Conservation (phyloP, 768 basidiomycete genomes). For the Lactarius trivialis region DNA sequence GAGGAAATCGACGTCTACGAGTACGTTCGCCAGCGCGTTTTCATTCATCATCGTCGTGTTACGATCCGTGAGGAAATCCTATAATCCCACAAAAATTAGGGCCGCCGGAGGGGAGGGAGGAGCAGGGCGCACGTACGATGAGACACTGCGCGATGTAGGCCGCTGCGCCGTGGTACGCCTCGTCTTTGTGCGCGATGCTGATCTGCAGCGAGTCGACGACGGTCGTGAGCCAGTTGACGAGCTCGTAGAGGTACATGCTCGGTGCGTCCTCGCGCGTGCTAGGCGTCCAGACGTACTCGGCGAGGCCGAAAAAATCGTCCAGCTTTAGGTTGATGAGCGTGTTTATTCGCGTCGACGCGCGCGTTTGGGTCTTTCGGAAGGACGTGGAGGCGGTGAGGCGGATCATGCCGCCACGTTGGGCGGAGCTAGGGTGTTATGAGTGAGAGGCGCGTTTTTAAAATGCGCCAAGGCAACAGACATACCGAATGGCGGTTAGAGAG, state of each 20-base stretch:
- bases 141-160: slow-evolving; percentile 81
- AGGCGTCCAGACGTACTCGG: slow-evolving; percentile 94
- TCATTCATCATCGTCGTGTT: slow-evolving; percentile 80
- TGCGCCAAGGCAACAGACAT: slow-evolving; percentile 21
- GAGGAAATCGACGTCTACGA: slow-evolving; percentile 82
- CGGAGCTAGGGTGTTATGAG: slow-evolving; percentile 46
- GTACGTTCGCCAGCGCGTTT: slow-evolving; percentile 78
- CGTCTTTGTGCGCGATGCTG: slow-evolving; percentile 79
- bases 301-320: slow-evolving; percentile 91
- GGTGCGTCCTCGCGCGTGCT: slow-evolving; percentile 62
- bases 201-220: slow-evolving; percentile 87
- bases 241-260: slow-evolving; percentile 91
- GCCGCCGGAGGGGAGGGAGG: no score
- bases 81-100: background rate
- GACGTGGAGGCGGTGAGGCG: slow-evolving; percentile 54
- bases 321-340: slow-evolving; percentile 84
- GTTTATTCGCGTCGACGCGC: slow-evolving; percentile 70
- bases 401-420: slow-evolving; percentile 78
- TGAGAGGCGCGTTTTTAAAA: background rate
- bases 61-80: slow-evolving; percentile 76
- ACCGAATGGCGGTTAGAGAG: slow-evolving; percentile 80
- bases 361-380: slow-evolving; percentile 62
- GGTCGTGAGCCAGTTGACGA: slow-evolving; percentile 94
- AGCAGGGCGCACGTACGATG: slow-evolving; percentile 60
- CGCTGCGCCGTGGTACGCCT: slow-evolving; percentile 85